phyloP scores from a whole-genome alignment of 2,329 filamentous ascomycete species.

The Botrytis elliptica region DNA sequence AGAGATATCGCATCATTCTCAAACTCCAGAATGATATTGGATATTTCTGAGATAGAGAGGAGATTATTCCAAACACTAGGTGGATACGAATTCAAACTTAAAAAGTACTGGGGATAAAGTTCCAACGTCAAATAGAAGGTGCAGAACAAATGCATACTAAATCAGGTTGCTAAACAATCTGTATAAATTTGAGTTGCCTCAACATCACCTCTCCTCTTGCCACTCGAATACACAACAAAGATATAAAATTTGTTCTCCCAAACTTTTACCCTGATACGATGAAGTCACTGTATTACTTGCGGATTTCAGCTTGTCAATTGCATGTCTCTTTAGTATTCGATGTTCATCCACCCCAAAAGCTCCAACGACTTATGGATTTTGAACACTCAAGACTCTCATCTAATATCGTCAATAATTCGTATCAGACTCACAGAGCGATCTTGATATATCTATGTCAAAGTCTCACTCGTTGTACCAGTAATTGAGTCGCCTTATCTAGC shows the following conservation, averaged over 20 bases:
- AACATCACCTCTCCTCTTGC: neutral
- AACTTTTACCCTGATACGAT: rapidly evolving
- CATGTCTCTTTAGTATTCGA: neutral
- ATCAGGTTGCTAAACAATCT: too few species aligned
- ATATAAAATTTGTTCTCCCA: neutral
- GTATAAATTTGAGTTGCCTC: too few species aligned
- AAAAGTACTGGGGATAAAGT: neutral
- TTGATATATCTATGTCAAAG: neutral
- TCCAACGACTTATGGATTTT: neutral
- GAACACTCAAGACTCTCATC: neutral
- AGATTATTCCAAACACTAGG: neutral
- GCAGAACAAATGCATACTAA: neutral
- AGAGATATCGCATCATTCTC: neutral
- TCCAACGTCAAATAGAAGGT: neutral
- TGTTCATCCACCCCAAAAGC: too few species aligned
- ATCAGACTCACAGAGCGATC: neutral
- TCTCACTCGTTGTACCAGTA: neutral
- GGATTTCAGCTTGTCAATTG: neutral
- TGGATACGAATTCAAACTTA: neutral
- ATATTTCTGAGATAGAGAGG: neutral
- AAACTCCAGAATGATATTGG: neutral
- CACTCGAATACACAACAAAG: neutral
- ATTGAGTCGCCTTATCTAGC: neutral
- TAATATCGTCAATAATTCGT: rapidly evolving
- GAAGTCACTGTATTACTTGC: neutral